Percentiles rank a stretch among this genome's conserved stretches.
These are phyloP conservation scores for Podospora pseudocomata DNA, from an alignment of 495 filamentous ascomycete genomes.

Conservation along the genomic window DNA sequence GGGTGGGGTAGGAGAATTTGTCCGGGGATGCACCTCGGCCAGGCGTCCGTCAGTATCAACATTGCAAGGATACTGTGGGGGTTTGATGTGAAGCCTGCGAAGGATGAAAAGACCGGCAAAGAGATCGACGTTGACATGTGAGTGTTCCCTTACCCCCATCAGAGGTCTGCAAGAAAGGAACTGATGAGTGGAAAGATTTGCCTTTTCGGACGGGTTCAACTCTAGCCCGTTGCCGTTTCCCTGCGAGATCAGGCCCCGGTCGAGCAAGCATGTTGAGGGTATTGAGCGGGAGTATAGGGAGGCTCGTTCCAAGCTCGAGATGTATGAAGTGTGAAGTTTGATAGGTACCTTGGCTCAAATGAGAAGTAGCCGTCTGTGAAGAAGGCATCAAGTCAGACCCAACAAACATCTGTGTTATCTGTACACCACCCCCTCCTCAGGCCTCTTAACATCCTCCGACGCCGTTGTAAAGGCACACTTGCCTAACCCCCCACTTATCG, in stretches of 20 bases:
- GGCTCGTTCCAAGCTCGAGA: slow-evolving; percentile 29
- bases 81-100: slow-evolving; percentile 45
- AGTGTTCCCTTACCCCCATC: slow-evolving; percentile 4
- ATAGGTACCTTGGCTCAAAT: not conserved
- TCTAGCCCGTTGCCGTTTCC: slow-evolving; percentile 48
- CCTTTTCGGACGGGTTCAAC: slow-evolving; percentile 52
- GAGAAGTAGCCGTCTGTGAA: no score
- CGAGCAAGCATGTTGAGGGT: slow-evolving; percentile 27
- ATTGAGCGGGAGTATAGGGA: slow-evolving; percentile 32
- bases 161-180: not conserved
- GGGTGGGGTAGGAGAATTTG: slow-evolving; percentile 58
- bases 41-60: slow-evolving; percentile 48
- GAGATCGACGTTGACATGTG: slow-evolving; percentile 50
- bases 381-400: no score
- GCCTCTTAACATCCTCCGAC: not conserved
- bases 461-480: not conserved
- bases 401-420: not conserved
- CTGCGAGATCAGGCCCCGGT: slow-evolving; percentile 42
- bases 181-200: slow-evolving; percentile 32
- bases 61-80: slow-evolving; percentile 54
- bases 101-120: slow-evolving; percentile 39
- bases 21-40: slow-evolving; percentile 51
- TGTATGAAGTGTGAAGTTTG: slow-evolving; percentile 26
- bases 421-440: not conserved
- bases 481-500: not conserved